These are phyloP conservation scores for Meyerozyma carpophila DNA, from an alignment of 1,139 yeast species.

Conservation along the genomic window DNA sequence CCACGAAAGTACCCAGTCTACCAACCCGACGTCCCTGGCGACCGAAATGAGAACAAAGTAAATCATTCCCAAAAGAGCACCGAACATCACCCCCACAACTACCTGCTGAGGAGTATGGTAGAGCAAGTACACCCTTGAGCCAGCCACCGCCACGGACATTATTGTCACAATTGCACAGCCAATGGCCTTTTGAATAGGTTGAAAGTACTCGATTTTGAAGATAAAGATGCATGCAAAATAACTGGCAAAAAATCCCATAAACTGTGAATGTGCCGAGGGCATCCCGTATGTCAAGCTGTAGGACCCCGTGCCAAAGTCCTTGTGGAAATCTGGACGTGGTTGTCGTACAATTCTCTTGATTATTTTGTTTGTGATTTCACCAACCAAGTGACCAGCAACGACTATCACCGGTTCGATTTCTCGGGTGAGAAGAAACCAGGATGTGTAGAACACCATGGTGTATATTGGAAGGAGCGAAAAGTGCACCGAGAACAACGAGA, in stretches of 20 bases:
- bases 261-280: constrained; percentile 97
- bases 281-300: constrained; percentile 72
- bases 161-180: constrained; percentile 18
- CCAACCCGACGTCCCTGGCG: constrained; percentile 53
- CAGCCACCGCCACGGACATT: constrained; percentile 50
- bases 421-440: constrained; percentile 77
- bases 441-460: constrained; percentile 70
- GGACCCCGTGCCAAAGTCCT: constrained; percentile 42
- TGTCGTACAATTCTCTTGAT: constrained; percentile 61
- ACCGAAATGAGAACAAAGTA: constrained; percentile 53
- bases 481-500: constrained; percentile 63
- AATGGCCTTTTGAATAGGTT: constrained; percentile 15
- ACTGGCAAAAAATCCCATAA: constrained; percentile 79
- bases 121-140: constrained; percentile 69
- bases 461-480: constrained; percentile 81
- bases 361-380: constrained; percentile 68
- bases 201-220: constrained; percentile 22
- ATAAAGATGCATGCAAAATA: constrained; percentile 48
- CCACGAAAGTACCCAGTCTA: constrained; percentile 55
- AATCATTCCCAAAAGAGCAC: constrained; percentile 49
- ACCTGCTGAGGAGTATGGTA: constrained; percentile 80
- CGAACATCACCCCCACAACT: constrained; percentile 62
- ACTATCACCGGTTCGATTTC: constrained; percentile 82
- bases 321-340: constrained; percentile 67
- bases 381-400: constrained; percentile 80